Base-by-base conservation (phyloP, 495 filamentous ascomycete genomes). In the Ascodesmis nigricans region DNA sequence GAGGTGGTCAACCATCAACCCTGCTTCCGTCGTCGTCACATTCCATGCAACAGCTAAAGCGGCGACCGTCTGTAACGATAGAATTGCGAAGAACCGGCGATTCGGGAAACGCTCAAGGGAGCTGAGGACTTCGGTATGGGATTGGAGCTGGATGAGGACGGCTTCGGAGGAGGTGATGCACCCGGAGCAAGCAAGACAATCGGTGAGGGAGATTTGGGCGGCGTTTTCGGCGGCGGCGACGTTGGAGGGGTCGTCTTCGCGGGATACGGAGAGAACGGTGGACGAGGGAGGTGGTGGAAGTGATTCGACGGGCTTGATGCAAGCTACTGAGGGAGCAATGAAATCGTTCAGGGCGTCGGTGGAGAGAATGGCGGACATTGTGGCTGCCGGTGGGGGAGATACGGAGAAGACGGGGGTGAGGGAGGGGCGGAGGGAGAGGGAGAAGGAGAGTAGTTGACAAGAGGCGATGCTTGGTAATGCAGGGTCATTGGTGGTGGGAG, bases 281-380 rank as follows among this genome's bases (percentile, higher is more conserved):
- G 21, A 27, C 7, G 47, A 24, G 10, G 48, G 35, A 40, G 55
- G 40, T 23, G 55, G 43, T 0, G 82, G 84, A 8, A 95, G 65
- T 1, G 78, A 80, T 53, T 97, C 87, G 43, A 97, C 68, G 13
- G 87, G 87, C 50, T 97, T 97, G 55, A 97, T 93, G 57, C 87
- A 97, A 22, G 87, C 87, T 39, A 97, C 80, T 22, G 87, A 87
- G 4, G 87, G 87, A 20, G 75, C 82, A 50, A 97, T 97, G 60
- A 97, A 97, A 62, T 97, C 87, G 60, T 97, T 97, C 40, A 97
- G 63, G 55, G 91, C 81, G 58, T 95, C 83, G 41, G 75, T 78
- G 32, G 83, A 93, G 39, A 97, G 73, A 41, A 97, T 95, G 18
- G 87, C 87, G 42, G 76, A 84, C 84, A 95, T 95, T 38, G 52